Evolutionary conservation across 2,329 filamentous ascomycete species (phyloP), one percentile per base, ranked within the genome.

Genomic region (Alternaria alternata): DNA sequence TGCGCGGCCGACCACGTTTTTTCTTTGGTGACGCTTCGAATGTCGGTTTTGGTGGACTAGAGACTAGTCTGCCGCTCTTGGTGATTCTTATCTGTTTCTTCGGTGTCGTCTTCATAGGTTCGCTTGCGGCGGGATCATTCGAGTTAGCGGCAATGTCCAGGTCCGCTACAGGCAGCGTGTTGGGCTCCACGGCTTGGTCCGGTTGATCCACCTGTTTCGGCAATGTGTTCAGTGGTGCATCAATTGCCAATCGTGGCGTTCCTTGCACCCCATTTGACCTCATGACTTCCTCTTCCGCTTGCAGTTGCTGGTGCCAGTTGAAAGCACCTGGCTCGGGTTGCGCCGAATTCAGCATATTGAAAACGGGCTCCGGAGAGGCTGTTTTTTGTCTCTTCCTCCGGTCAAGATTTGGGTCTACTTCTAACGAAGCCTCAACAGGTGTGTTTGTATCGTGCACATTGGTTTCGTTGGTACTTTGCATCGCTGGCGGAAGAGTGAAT

Each of bases 1-100:
- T 46, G 6, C 66, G 61, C 46, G 65, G 67, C 34, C 70, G 64
- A 18, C 59, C 68, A 46, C 66, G 58, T 60, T 62, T 68, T 57
- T 64, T 69, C 66, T 88, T 90, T 86, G 90, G 68, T 8, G 64
- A 63, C 4, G 34, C 52, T 14, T 72, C 69, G 18, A 57, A 49
- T 9, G 55, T 60, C 43, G 54, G 44, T 36, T 75, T 75, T 7
- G 77, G 77, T 20, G 75, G 71, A 26, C 77, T 74, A 4, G 81
- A 81, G 4, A 80, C 74, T n/a, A 84, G 78, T 55, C 76, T 82
- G n/a, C 82, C 82, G 28, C 75, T 78, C 24, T 79, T 79, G 51
- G 76, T 81, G 38, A 84, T 63, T 55, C 78, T 78, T 51, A 76
- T 72, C 57, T 77, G 79, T 54, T 74, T 78, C 54, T 74, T 77